Conservation (phyloP, 73 alveolate species). For the Urostyla sp. region DNA sequence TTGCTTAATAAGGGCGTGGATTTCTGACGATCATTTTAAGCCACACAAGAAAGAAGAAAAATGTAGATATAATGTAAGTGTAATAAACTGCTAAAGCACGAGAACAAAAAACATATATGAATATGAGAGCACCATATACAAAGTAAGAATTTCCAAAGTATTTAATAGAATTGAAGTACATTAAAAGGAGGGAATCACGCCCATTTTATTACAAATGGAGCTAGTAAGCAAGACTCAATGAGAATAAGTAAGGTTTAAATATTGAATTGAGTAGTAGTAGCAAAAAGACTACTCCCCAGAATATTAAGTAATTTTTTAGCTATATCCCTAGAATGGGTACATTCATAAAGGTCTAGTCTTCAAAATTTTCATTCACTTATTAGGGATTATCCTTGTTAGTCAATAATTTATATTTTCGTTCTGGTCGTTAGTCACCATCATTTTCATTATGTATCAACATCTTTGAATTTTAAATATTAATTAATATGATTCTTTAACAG, state of each 20-base stretch:
- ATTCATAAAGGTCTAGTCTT: slow-evolving; percentile 9
- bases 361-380: not conserved
- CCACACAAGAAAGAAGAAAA: slow-evolving; percentile 24
- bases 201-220: not conserved
- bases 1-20: slow-evolving; percentile 27
- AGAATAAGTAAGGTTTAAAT: not conserved
- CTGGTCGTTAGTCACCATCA: not conserved
- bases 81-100: slow-evolving; percentile 35
- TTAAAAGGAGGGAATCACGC: slow-evolving; percentile 1
- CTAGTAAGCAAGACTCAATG: not conserved
- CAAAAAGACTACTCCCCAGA: not conserved
- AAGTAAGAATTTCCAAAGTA: not conserved
- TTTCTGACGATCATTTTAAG: slow-evolving; percentile 31
- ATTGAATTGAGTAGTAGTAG: not conserved
- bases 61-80: slow-evolving; percentile 27
- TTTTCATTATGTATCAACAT: not conserved
- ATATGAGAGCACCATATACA: not conserved
- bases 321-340: slow-evolving; percentile 7
- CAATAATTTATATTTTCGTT: not conserved
- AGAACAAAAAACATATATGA: slow-evolving; percentile 13
- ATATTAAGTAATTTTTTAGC: not conserved
- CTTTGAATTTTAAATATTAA: slow-evolving; percentile 11
- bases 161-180: not conserved
- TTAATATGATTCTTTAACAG: no score
- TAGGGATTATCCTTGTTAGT: not conserved